A percentile compares a stretch with the other conserved stretches of the same genome.
phyloP scores from a whole-genome alignment of 1,284 basidiomycete species.

The Ganoderma multipileum region DNA sequence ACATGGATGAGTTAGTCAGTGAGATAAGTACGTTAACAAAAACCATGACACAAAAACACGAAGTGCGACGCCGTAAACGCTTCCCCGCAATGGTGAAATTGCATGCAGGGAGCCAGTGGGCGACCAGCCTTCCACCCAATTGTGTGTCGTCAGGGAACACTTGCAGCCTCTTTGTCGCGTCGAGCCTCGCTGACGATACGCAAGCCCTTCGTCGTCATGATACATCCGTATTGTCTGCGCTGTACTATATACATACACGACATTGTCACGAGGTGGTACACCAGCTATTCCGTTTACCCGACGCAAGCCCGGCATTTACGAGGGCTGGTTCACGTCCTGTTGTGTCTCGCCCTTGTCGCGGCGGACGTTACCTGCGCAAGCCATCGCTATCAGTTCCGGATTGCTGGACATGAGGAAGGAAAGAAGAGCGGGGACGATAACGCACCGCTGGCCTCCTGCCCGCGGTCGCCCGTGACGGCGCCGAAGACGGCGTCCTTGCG shows the following conservation, averaged over 20 bases:
- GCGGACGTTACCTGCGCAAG: constrained; percentile 53
- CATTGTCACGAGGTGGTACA: neutral
- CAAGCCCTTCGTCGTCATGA: neutral
- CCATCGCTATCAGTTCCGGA: neutral
- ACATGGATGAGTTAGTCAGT: too few species aligned
- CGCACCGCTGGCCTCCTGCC: constrained; percentile 63
- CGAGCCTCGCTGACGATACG: neutral
- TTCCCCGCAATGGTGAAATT: neutral
- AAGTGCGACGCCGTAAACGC: neutral
- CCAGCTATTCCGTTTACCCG: neutral
- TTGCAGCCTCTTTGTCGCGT: neutral
- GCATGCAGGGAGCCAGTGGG: neutral
- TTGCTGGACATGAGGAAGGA: neutral
- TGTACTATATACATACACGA: neutral
- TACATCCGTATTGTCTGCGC: neutral
- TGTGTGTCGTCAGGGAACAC: constrained; percentile 3
- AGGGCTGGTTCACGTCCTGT: constrained; percentile 53
- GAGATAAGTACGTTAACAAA: neutral
- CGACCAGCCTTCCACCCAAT: neutral
- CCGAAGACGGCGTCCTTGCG: constrained; percentile 61
- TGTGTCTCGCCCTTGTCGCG: constrained; percentile 68
- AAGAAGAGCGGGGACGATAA: neutral
- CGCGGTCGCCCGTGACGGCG: constrained; percentile 58
- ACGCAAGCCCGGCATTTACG: neutral
- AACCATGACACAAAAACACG: neutral